phyloP scores from a whole-genome alignment of 768 basidiomycete species.

The Rhodotorula kratochvilovae region DNA sequence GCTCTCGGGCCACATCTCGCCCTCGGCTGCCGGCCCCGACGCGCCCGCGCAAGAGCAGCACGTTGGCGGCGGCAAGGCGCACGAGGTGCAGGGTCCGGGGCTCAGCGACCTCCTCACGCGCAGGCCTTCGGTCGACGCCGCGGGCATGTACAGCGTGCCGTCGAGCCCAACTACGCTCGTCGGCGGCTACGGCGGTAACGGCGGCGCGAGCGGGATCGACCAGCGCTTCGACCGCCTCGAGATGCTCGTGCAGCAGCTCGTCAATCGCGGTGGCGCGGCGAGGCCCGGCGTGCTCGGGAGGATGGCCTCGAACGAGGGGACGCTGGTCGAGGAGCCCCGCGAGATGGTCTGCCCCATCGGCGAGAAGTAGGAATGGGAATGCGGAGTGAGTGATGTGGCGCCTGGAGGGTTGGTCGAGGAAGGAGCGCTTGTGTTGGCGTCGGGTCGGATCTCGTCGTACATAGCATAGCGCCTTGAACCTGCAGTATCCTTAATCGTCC shows the following conservation, averaged over 20 bases:
- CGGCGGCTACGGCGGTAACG: neutral
- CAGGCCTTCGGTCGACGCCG: neutral
- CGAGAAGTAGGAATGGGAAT: no score
- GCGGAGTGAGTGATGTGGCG: no score
- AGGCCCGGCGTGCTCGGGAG: neutral
- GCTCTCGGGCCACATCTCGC: neutral
- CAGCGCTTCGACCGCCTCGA: conserved; percentile 5
- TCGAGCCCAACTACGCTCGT: neutral
- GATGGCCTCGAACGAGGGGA: neutral
- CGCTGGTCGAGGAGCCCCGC: neutral
- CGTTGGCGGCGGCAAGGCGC: neutral
- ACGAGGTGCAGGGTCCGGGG: conserved; percentile 10
- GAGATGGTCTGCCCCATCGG: neutral
- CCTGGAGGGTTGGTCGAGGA: no score
- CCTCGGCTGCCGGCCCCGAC: neutral
- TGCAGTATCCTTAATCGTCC: no score
- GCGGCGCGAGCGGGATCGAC: neutral
- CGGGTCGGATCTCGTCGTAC: no score
- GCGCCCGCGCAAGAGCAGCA: no score
- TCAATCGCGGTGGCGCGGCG: neutral
- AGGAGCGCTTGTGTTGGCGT: no score
- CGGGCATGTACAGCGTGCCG: neutral
- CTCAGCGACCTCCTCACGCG: conserved; percentile 6
- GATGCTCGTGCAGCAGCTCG: neutral
- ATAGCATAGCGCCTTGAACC: no score